phyloP scores from a whole-genome alignment of 1,284 basidiomycete species.

The Heterobasidion parviporum region DNA sequence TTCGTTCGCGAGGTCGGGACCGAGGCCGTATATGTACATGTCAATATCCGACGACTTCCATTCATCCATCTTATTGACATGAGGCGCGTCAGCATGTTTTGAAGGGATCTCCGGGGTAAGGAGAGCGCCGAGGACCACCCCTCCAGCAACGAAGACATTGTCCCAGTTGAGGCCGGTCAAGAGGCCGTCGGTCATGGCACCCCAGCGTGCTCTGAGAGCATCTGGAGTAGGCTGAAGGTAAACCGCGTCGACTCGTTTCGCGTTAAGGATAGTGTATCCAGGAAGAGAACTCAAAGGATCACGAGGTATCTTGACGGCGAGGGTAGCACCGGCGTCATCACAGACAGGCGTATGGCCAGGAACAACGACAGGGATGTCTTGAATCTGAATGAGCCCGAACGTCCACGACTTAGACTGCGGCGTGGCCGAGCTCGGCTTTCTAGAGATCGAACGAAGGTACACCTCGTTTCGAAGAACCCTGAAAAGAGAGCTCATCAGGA shows the following conservation, averaged over 20 bases:
- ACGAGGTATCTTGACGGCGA: background rate
- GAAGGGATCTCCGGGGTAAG: background rate
- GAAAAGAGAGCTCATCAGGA: background rate
- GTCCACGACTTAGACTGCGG: background rate
- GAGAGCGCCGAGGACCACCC: background rate
- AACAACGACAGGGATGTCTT: background rate
- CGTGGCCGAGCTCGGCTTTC: background rate
- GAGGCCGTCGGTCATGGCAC: background rate
- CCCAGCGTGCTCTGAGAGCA: background rate
- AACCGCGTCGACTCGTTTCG: background rate
- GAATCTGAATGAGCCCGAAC: background rate
- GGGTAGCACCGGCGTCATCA: background rate
- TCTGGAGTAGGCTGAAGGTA: background rate
- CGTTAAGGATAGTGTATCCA: background rate
- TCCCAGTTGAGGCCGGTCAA: background rate
- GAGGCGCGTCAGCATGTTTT: background rate
- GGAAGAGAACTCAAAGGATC: background rate
- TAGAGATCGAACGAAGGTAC: background rate
- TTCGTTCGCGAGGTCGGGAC: background rate
- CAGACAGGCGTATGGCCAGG: background rate
- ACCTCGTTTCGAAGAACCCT: background rate
- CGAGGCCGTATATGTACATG: background rate
- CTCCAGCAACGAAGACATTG: background rate
- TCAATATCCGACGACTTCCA: background rate
- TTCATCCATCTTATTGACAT: background rate